These are phyloP conservation scores for Scutellaria galericulata DNA, from an alignment of 257 asterid species.

Conservation along the genomic window DNA sequence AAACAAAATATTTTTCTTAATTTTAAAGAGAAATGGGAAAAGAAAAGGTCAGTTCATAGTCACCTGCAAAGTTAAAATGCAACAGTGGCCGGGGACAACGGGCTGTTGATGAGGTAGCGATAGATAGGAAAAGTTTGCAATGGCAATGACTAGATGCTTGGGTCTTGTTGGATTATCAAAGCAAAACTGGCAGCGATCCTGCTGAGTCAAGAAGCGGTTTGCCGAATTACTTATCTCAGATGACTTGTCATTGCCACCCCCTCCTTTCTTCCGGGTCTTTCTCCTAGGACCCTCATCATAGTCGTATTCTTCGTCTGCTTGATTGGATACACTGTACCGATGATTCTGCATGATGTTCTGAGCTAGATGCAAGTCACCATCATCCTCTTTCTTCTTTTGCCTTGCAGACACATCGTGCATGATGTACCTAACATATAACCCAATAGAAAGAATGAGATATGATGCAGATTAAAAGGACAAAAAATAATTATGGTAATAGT, in stretches of 20 bases:
- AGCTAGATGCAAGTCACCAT: conserved; percentile 85
- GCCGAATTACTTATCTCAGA: conserved; percentile 57
- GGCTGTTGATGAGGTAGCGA: conserved; percentile 80
- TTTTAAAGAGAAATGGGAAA: neutral
- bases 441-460: conserved; percentile 21
- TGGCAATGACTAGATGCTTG: conserved; percentile 82
- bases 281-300: conserved; percentile 80
- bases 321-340: conserved; percentile 58
- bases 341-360: conserved; percentile 68
- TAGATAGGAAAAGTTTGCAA: conserved; percentile 85
- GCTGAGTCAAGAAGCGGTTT: conserved; percentile 72
- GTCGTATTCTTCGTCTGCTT: conserved; percentile 95
- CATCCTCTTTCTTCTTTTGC: conserved; percentile 78
- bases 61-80: conserved; percentile 92
- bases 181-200: conserved; percentile 90
- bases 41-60: neutral
- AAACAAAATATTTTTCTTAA: conserved; percentile 1
- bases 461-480: conserved; percentile 21
- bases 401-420: conserved; percentile 71
- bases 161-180: conserved; percentile 88
- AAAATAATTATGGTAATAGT: neutral
- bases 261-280: conserved; percentile 67
- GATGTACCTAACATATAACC: conserved; percentile 51
- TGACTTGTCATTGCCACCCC: conserved; percentile 46
- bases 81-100: conserved; percentile 82